Evolutionary conservation across 2,329 filamentous ascomycete species (phyloP).

Genomic region (Aspergillus fumigatus): DNA sequence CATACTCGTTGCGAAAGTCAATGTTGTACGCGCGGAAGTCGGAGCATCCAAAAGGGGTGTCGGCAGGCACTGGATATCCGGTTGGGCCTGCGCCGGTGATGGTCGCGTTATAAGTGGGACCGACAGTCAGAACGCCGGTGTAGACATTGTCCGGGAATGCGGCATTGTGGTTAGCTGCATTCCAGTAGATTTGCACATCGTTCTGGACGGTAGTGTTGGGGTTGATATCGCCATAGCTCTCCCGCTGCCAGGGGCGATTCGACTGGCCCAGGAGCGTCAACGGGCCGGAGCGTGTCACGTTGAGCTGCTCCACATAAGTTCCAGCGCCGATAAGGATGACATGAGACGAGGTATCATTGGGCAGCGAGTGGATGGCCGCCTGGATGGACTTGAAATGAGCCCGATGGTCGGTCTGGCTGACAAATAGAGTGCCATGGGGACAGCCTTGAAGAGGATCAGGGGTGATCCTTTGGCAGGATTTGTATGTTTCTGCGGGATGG

Average conservation of each 20-base stretch:
- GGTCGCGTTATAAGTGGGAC: background rate
- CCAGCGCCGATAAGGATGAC: conserved; percentile 59
- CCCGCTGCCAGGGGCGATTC: too few species aligned
- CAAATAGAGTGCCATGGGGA: too few species aligned
- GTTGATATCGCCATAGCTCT: conserved; percentile 25
- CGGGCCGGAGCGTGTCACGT: conserved; percentile 58
- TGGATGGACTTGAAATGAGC: conserved; percentile 41
- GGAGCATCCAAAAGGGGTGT: conserved; percentile 59
- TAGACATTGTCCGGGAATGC: conserved; percentile 54
- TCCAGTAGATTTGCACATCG: conserved; percentile 56
- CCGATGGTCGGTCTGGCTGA: too few species aligned
- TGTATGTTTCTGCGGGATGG: too few species aligned
- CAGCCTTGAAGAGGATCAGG: too few species aligned
- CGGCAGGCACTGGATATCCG: conserved; percentile 55
- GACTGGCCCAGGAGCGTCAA: conserved; percentile 59
- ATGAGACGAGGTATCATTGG: conserved; percentile 42
- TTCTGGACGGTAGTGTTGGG: conserved; percentile 44
- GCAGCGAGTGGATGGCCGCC: conserved; percentile 45
- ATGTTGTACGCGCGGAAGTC: conserved; percentile 66
- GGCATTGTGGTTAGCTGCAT: conserved; percentile 49
- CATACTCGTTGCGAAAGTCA: conserved; percentile 59
- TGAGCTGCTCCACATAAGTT: conserved; percentile 60
- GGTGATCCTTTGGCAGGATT: too few species aligned
- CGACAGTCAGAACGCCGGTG: conserved; percentile 40
- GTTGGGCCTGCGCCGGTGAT: conserved; percentile 38